Conservation (phyloP, 192 early-diverging fungal species). For the Coemansia sp. region DNA sequence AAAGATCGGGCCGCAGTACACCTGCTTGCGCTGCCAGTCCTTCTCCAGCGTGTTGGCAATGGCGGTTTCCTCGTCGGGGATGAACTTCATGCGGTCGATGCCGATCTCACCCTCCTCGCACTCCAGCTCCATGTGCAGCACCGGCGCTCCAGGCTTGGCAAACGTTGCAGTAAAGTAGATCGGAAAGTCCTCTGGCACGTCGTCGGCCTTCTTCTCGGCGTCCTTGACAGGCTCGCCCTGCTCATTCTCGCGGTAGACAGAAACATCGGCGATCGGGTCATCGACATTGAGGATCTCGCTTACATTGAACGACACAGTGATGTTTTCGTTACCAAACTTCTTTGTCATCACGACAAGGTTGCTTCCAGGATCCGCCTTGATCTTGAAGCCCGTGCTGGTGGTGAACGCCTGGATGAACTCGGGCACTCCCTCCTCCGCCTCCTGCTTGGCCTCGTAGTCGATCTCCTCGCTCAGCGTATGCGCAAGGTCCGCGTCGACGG, state of each 20-base stretch:
- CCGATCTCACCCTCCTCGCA: constrained; percentile 83
- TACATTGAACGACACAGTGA: constrained; percentile 84
- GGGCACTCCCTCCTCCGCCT: constrained; percentile 58
- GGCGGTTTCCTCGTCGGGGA: constrained; percentile 65
- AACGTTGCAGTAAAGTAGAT: constrained; percentile 80
- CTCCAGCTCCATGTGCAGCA: constrained; percentile 78
- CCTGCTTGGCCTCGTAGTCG: constrained; percentile 67
- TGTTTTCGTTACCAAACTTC: constrained; percentile 88
- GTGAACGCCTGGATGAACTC: constrained; percentile 76
- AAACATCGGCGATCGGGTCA: constrained; percentile 63
- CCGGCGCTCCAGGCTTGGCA: constrained; percentile 73
- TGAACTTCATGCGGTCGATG: constrained; percentile 78
- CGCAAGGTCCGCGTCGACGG: constrained; percentile 68
- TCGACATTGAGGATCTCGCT: constrained; percentile 81
- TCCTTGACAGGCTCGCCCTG: constrained; percentile 56
- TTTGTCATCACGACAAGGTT: constrained; percentile 80
- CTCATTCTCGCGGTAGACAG: constrained; percentile 57
- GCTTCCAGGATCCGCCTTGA: constrained; percentile 75
- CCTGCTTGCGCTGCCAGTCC: constrained; percentile 85
- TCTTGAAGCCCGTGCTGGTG: constrained; percentile 63
- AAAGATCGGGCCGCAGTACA: constrained; percentile 91
- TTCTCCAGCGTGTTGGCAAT: constrained; percentile 67
- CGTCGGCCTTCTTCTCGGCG: constrained; percentile 65
- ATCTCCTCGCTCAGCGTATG: constrained; percentile 74
- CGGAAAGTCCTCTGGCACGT: constrained; percentile 67